These are phyloP conservation scores for Podospora pseudopauciseta DNA, from an alignment of 495 filamentous ascomycete species.

Conservation along the genomic window DNA sequence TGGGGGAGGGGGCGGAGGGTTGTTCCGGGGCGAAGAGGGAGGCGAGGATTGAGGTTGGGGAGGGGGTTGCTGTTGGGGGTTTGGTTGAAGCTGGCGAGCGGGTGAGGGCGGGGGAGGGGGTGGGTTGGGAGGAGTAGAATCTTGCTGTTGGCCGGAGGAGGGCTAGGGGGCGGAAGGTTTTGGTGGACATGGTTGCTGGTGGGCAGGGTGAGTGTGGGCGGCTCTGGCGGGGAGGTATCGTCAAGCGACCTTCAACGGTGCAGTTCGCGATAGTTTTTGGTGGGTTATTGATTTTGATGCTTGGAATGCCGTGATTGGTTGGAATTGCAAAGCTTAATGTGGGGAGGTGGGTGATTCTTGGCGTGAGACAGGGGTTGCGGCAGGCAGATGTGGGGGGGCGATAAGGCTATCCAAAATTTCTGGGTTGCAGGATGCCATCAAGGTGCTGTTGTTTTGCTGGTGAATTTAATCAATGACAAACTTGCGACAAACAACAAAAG, in stretches of 20 bases:
- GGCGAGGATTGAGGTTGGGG: not conserved
- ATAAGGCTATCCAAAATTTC: slow-evolving; percentile 17
- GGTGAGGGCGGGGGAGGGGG: not conserved
- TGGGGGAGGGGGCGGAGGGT: not conserved
- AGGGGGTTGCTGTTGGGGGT: not conserved
- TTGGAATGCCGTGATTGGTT: slow-evolving; percentile 9
- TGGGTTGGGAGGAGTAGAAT: not conserved
- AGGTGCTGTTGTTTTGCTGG: not conserved
- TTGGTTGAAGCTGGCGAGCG: not conserved
- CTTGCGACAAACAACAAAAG: not conserved
- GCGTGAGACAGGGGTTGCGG: slow-evolving; percentile 13
- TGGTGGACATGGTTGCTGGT: not conserved
- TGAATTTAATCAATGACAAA: not conserved
- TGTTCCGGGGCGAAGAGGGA: not conserved
- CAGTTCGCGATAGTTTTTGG: slow-evolving; percentile 11
- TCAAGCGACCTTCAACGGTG: not conserved
- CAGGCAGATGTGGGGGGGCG: slow-evolving; percentile 27
- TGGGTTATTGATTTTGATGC: not conserved
- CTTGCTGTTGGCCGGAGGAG: not conserved
- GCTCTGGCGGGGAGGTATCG: not conserved
- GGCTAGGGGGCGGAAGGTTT: not conserved
- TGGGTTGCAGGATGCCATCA: slow-evolving; percentile 9
- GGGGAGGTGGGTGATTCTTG: slow-evolving; percentile 3
- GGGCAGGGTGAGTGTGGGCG: not conserved
- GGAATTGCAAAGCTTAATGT: not conserved